Conservation (phyloP, 768 basidiomycete species). For the Ramaria rubella region DNA sequence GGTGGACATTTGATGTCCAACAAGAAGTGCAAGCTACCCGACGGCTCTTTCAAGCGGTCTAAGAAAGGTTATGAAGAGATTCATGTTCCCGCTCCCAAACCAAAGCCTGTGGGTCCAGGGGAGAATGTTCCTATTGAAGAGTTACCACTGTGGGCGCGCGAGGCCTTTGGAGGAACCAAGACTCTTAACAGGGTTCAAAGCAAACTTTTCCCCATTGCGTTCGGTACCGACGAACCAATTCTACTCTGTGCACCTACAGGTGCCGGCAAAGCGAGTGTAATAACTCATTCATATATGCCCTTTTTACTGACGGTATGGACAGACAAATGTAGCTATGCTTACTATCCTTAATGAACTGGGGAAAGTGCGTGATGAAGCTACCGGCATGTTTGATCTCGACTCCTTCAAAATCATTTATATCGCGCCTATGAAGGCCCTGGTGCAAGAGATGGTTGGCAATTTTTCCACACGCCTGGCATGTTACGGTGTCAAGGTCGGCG, state of each 20-base stretch:
- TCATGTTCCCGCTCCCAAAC: slow-evolving; percentile 90
- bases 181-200: slow-evolving; percentile 89
- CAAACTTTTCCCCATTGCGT: slow-evolving; percentile 87
- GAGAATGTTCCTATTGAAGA: slow-evolving; percentile 66
- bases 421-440: slow-evolving; percentile 98
- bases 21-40: slow-evolving; percentile 96
- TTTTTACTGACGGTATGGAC: slow-evolving; percentile 16
- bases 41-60: slow-evolving; percentile 94
- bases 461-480: slow-evolving; percentile 68
- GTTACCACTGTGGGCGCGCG: slow-evolving; percentile 81
- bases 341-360: slow-evolving; percentile 86
- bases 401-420: slow-evolving; percentile 97
- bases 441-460: slow-evolving; percentile 98
- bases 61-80: slow-evolving; percentile 98
- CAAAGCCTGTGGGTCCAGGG: slow-evolving; percentile 52
- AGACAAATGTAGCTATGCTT: slow-evolving; percentile 98
- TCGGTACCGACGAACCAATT: slow-evolving; percentile 91
- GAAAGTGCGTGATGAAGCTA: slow-evolving; percentile 79
- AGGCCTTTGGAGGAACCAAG: slow-evolving; percentile 66
- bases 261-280: slow-evolving; percentile 79
- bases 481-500: slow-evolving; percentile 81
- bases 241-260: slow-evolving; percentile 97
- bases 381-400: slow-evolving; percentile 76
- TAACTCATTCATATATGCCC: neutral
- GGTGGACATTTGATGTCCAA: slow-evolving; percentile 98